Evolutionary conservation across 2,329 filamentous ascomycete species (phyloP).

Genomic region (Hymenoscyphus scutula): DNA sequence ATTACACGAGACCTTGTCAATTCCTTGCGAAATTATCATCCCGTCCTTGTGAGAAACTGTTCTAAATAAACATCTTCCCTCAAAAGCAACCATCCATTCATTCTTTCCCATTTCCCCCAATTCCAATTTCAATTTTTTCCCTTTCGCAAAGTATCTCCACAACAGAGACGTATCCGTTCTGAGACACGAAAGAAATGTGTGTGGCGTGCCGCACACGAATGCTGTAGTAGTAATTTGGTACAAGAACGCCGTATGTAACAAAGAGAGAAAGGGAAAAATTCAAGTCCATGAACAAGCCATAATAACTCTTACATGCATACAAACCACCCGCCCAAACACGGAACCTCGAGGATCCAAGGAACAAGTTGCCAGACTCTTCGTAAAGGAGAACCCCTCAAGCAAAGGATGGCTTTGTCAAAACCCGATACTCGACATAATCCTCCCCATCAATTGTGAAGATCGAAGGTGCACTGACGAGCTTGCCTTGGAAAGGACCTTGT

Average conservation of each 20-base stretch:
- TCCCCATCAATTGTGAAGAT: conserved; percentile 65
- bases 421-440: conserved; percentile 65
- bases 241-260: not conserved
- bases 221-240: conserved; percentile 2
- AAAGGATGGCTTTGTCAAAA: conserved; percentile 62
- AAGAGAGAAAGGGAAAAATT: not conserved
- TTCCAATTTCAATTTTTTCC: not conserved
- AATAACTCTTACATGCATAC: conserved; percentile 3
- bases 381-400: not conserved
- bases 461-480: conserved; percentile 60
- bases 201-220: not conserved
- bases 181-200: not conserved
- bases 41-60: not conserved
- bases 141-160: not conserved
- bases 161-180: not conserved
- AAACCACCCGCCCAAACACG: not conserved
- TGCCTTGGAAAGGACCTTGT: conserved; percentile 59
- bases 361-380: not conserved
- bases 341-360: not conserved
- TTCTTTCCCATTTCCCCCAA: not conserved
- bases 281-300: conserved; percentile 1
- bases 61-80: conserved; percentile 1
- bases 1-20: not conserved
- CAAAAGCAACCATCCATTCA: not conserved
- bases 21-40: not conserved